phyloP scores from a whole-genome alignment of 257 asterid genomes.

The Nicotiana tabacum region DNA sequence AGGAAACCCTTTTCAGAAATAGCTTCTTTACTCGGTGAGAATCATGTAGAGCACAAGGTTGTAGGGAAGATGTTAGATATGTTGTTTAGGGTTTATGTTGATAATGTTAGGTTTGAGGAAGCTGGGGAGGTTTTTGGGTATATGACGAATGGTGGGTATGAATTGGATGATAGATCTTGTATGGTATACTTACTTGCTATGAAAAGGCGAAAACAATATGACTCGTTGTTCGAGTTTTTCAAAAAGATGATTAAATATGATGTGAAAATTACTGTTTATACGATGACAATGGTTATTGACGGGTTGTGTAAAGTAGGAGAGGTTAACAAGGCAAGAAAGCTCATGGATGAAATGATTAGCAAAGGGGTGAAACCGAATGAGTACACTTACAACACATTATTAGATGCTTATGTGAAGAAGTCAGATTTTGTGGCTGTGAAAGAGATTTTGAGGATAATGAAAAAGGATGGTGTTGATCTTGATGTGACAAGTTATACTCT shows the following conservation, averaged over 20 bases:
- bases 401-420: constrained; percentile 56
- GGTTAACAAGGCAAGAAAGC: constrained; percentile 41
- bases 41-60: neutral
- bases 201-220: constrained; percentile 45
- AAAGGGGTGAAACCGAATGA: constrained; percentile 63
- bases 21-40: constrained; percentile 25
- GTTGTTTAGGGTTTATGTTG: constrained; percentile 36
- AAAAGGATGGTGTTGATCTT: constrained; percentile 49
- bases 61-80: constrained; percentile 28
- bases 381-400: constrained; percentile 59
- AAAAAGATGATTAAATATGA: constrained; percentile 58
- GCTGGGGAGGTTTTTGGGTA: constrained; percentile 34
- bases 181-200: constrained; percentile 66
- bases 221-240: constrained; percentile 42
- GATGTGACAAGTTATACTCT: constrained; percentile 64
- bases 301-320: constrained; percentile 56
- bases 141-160: constrained; percentile 35
- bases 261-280: constrained; percentile 64
- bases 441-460: constrained; percentile 46
- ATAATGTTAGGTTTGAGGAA: constrained; percentile 27
- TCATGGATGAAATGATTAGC: constrained; percentile 47
- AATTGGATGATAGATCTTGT: constrained; percentile 73
- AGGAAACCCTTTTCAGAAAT: constrained; percentile 38
- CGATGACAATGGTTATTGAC: constrained; percentile 63
- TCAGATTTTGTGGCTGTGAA: constrained; percentile 40